Base-by-base conservation (phyloP, 768 basidiomycete species). In the Russula olivacea region DNA sequence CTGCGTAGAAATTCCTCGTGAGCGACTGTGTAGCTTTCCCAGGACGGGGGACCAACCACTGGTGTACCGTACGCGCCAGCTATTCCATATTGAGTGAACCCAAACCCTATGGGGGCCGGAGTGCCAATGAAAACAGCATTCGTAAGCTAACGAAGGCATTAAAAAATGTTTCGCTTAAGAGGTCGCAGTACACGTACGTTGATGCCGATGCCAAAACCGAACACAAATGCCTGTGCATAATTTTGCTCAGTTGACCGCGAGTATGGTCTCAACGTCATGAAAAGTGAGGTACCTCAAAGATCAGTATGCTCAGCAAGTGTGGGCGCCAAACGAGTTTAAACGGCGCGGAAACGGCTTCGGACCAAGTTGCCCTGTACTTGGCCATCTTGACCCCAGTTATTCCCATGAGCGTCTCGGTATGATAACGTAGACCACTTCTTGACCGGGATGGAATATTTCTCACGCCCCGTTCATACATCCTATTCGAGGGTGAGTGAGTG, bases 201-300 rank as follows among this genome's bases (percentile, higher is more conserved):
- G 56, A 85, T 81, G 41, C 86, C 84, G 58, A 86, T 85, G 19
- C 78, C 73, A 70, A 87, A 87, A 0, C 86, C 87, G 68, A 88
- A 88, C 0, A 84, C 69, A 52, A 82, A 69, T 7, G 78, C 83
- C 80, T 81, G 55, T n/a, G 9, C n/a, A 17, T n/a, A 3, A 15
- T 28, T 2, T 21, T 28, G 15, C n/a, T 62, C 17, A 57, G 50
- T 50, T 12, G 10, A 58, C 56, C n/a, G 23, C 43, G 10, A 57
- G 9, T 17, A 43, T 12, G 19, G n/a, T 28, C 9, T 32, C 10
- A 7, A 17, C 11, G 15, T 38, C 23, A 49, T 49, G n/a, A 19
- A 11, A 15, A 25, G 30, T 17, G 38, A 6, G 15, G 19, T 30
- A 65, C 83, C 80, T 81, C 61, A n/a, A 43, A n/a, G 34, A 32